These are phyloP conservation scores for Selaginella moellendorffii DNA, from an alignment of 75 land plant genomes.

Conservation along the genomic window DNA sequence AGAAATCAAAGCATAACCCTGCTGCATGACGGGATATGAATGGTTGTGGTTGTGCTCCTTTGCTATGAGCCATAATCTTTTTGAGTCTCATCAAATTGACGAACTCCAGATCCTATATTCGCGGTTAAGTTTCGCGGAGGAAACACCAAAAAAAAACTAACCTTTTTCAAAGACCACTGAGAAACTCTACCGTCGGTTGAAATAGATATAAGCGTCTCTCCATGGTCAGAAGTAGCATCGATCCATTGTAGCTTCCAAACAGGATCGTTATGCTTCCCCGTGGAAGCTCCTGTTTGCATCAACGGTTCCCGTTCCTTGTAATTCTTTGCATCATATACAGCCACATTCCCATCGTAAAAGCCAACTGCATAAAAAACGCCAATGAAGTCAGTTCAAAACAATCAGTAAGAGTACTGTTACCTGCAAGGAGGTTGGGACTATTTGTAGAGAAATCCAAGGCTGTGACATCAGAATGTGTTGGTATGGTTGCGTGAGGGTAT, in stretches of 20 bases:
- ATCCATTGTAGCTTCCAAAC: conserved; percentile 38
- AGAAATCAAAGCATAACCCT: conserved; percentile 32
- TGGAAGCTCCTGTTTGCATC: conserved; percentile 16
- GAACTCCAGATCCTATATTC: conserved; percentile 30
- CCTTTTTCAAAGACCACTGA: conserved; percentile 35
- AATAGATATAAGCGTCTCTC: conserved; percentile 32
- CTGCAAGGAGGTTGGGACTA: conserved; percentile 30
- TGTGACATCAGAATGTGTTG: conserved; percentile 24
- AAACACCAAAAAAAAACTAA: conserved; percentile 4
- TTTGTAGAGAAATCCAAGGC: conserved; percentile 26
- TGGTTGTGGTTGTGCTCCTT: conserved; percentile 29
- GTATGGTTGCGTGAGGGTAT: conserved; percentile 25
- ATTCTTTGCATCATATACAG: conserved; percentile 28
- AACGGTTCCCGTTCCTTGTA: conserved; percentile 22
- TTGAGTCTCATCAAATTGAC: conserved; percentile 29
- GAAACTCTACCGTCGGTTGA: conserved; percentile 33
- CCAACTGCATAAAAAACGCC: conserved; percentile 17
- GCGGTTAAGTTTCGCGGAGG: no score
- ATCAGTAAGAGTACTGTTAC: conserved; percentile 5
- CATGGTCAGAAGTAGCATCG: conserved; percentile 27
- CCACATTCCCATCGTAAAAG: conserved; percentile 29
- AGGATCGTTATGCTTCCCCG: conserved; percentile 30
- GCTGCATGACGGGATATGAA: conserved; percentile 30
- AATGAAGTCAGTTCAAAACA: not conserved
- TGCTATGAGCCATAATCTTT: conserved; percentile 18